Evolutionary conservation across 2,329 filamentous ascomycete species (phyloP), one percentile per base, ranked within the genome.

Genomic region (Cytospora paraplurivora): DNA sequence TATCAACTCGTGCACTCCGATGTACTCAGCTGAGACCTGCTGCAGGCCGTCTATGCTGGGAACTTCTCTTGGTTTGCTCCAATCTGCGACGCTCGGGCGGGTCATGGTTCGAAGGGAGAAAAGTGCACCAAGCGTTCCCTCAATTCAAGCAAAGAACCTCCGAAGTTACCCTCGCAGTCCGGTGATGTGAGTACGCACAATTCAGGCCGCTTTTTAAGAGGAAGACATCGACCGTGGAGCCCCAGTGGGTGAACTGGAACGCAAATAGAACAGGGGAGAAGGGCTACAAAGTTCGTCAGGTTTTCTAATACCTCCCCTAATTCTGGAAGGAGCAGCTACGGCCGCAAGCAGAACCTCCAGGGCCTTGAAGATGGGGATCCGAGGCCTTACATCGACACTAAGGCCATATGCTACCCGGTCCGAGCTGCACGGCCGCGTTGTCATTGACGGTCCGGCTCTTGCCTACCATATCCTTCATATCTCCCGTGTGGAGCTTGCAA

Each of bases 381-480:
- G 67, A 7, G 65, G 67, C 41, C 66, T 73, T 12, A 66, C 69
- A 7, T n/a, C 62, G 6, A 66, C 60, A 32, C 59, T 72, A 27
- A 58, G 60, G 54, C 69, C 69, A 10, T 70, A 67, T 41, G 71
- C 65, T 13, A 62, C 70, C 13, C 65, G 60, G 17, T 62, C 59
- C 2, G 56, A 61, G 3, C 55, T 72, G 8, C 21, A 27, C 8
- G 66, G 66, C 37, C 57, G 60, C 6, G 66, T 70, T 13, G 67
- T 71, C 8, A 66, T 73, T 10, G 71, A 73, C 54, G 71, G 71
- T 19, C 71, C 71, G 3, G 67, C 66, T 3, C 61, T 73, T 50
- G 61, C 71, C n/a, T 72, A 74, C 70, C 60, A 66, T 50, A 56
- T 65, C 58, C 64, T 67, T 56, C 53, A 59, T 15, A 59, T 70